These are phyloP conservation scores for Podaxis carcinomalis DNA, from an alignment of 768 basidiomycete genomes.

Conservation along the genomic window DNA sequence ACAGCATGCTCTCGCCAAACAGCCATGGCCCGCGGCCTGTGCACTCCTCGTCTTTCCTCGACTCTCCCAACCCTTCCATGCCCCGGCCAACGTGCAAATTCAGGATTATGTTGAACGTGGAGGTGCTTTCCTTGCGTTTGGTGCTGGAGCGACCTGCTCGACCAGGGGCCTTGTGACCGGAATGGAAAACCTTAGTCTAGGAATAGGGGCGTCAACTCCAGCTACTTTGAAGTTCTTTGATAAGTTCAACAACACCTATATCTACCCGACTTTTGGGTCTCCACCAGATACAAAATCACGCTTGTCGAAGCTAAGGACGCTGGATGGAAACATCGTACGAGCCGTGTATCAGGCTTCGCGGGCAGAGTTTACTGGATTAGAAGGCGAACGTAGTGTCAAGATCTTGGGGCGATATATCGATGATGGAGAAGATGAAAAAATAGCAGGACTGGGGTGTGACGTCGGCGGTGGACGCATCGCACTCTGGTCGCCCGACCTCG, in stretches of 20 bases:
- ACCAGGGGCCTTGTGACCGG: not conserved
- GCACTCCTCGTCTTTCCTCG: conserved; percentile 15
- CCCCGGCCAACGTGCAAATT: not conserved
- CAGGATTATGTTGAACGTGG: conserved; percentile 15
- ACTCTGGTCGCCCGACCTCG: conserved; percentile 3
- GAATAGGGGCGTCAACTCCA: not conserved
- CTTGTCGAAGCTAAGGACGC: not conserved
- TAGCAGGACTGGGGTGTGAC: conserved; percentile 8
- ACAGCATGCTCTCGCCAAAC: conserved; percentile 10
- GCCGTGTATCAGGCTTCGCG: conserved; percentile 2
- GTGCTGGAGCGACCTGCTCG: conserved; percentile 10
- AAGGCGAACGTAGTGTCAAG: not conserved
- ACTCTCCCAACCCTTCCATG: not conserved
- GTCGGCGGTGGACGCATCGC: conserved; percentile 7
- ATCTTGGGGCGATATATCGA: conserved; percentile 1
- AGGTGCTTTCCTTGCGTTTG: conserved; percentile 13
- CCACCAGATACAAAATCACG: not conserved
- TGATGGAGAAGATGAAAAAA: not conserved
- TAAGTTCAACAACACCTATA: conserved; percentile 2
- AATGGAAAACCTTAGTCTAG: conserved; percentile 2
- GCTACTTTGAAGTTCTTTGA: conserved; percentile 11
- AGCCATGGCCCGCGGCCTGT: conserved; percentile 15
- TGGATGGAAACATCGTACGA: not conserved
- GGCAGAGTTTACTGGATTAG: conserved; percentile 1
- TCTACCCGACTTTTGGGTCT: conserved; percentile 4